Conservation (phyloP, 2,329 filamentous ascomycete species). For the Alternaria gansuensis region DNA sequence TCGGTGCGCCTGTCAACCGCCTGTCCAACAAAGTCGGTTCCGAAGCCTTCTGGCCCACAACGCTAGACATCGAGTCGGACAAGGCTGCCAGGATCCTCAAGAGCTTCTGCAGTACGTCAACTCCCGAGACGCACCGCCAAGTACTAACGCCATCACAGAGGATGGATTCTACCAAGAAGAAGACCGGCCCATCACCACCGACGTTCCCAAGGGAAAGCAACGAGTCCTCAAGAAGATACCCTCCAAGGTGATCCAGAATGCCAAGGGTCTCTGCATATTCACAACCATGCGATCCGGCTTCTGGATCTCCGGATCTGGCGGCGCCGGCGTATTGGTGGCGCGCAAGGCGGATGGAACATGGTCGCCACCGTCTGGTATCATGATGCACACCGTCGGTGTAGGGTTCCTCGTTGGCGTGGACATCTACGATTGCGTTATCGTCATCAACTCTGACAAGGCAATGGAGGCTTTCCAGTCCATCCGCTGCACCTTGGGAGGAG, state of each 20-base stretch:
- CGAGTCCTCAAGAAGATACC: slow-evolving; percentile 84
- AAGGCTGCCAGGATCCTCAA: slow-evolving; percentile 89
- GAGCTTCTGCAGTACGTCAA: slow-evolving; percentile 83
- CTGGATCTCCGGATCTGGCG: slow-evolving; percentile 90
- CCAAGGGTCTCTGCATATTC: slow-evolving; percentile 90
- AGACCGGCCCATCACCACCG: slow-evolving; percentile 54
- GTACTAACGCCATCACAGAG: slow-evolving; percentile 53
- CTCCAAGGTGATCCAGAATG: slow-evolving; percentile 80
- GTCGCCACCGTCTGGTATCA: slow-evolving; percentile 89
- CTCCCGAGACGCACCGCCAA: slow-evolving; percentile 29
- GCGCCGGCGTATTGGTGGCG: slow-evolving; percentile 85
- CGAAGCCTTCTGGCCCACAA: slow-evolving; percentile 86
- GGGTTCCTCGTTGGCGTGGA: slow-evolving; percentile 92
- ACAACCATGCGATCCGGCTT: slow-evolving; percentile 94
- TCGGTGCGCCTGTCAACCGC: slow-evolving; percentile 79
- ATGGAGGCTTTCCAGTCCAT: slow-evolving; percentile 84
- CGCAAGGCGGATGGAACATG: slow-evolving; percentile 86
- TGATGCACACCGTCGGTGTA: slow-evolving; percentile 87
- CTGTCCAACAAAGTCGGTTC: slow-evolving; percentile 82
- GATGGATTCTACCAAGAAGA: slow-evolving; percentile 74
- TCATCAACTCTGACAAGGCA: slow-evolving; percentile 87
- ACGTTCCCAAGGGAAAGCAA: slow-evolving; percentile 69
- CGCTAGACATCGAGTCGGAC: slow-evolving; percentile 86
- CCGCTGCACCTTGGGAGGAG: slow-evolving; percentile 80
- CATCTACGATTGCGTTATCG: slow-evolving; percentile 93